phyloP scores from a whole-genome alignment of 768 basidiomycete species.

The Kockovaella imperatae region DNA sequence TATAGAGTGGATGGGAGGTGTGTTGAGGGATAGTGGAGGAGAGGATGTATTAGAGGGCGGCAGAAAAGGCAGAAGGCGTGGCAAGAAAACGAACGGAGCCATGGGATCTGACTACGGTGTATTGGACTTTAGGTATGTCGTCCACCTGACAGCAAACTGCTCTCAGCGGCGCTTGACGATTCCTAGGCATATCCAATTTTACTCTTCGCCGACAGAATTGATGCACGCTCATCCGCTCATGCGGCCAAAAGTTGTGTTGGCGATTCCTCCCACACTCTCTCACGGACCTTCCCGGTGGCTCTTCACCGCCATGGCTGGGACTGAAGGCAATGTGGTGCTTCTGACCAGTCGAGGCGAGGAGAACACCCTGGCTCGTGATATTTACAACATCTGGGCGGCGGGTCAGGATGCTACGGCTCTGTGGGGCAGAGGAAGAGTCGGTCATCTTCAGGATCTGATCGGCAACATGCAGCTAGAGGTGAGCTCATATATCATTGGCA shows the following conservation, averaged over 20 bases:
- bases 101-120: conserved; percentile 70
- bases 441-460: conserved; percentile 68
- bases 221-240: conserved; percentile 73
- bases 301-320: conserved; percentile 76
- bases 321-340: conserved; percentile 76
- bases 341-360: conserved; percentile 73
- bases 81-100: conserved; percentile 51
- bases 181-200: conserved; percentile 80
- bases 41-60: conserved; percentile 56
- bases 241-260: conserved; percentile 86
- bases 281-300: conserved; percentile 82
- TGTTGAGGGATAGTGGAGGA: conserved; percentile 83
- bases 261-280: conserved; percentile 84
- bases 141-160: background rate
- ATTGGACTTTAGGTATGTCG: conserved; percentile 71
- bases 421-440: conserved; percentile 86
- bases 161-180: background rate
- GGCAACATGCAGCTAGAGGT: conserved; percentile 62
- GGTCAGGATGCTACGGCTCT: conserved; percentile 69
- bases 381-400: conserved; percentile 81
- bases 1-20: conserved; percentile 99
- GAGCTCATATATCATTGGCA: conserved; percentile 12
- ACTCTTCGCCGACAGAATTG: conserved; percentile 70
- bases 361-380: conserved; percentile 64
- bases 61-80: conserved; percentile 44